These are phyloP conservation scores for Cubamyces lactineus DNA, from an alignment of 768 basidiomycete species.

Conservation along the genomic window DNA sequence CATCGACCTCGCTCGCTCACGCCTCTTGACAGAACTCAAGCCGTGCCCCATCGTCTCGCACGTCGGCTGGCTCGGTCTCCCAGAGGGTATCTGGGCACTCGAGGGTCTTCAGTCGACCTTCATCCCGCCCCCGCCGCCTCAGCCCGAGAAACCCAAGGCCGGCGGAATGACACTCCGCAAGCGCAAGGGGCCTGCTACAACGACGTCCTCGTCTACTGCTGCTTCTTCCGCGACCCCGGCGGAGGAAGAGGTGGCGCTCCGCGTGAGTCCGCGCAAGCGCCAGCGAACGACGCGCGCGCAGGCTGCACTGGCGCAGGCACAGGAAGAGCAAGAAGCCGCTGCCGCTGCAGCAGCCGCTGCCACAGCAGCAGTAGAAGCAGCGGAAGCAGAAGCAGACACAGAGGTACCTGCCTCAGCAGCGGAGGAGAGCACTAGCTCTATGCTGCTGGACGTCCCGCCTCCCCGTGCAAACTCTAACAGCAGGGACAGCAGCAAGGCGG, in stretches of 20 bases:
- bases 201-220: constrained; percentile 1
- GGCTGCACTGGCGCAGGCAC: constrained; percentile 6
- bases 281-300: constrained; percentile 18
- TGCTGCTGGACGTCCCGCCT: constrained; percentile 4
- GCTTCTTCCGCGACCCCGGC: not conserved
- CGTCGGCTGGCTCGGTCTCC: constrained; percentile 20
- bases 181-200: constrained; percentile 15
- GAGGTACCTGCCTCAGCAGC: too few species aligned
- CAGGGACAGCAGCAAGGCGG: not conserved
- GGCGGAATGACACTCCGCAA: constrained; percentile 23
- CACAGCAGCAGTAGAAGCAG: not conserved
- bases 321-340: not conserved
- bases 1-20: not conserved
- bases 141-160: constrained; percentile 15
- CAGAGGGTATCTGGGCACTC: constrained; percentile 20
- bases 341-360: not conserved
- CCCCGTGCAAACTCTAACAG: not conserved
- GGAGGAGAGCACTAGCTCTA: not conserved
- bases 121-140: constrained; percentile 17
- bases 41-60: constrained; percentile 21
- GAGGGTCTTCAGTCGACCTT: constrained; percentile 19
- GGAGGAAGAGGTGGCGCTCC: not conserved
- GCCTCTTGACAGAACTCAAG: constrained; percentile 6
- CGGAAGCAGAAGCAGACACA: not conserved
- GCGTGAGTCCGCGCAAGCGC: constrained; percentile 17